Evolutionary conservation across 2,329 filamentous ascomycete genomes (phyloP), one percentile per base, ranked within the genome.

Genomic region (Fusarium fracticaudum): DNA sequence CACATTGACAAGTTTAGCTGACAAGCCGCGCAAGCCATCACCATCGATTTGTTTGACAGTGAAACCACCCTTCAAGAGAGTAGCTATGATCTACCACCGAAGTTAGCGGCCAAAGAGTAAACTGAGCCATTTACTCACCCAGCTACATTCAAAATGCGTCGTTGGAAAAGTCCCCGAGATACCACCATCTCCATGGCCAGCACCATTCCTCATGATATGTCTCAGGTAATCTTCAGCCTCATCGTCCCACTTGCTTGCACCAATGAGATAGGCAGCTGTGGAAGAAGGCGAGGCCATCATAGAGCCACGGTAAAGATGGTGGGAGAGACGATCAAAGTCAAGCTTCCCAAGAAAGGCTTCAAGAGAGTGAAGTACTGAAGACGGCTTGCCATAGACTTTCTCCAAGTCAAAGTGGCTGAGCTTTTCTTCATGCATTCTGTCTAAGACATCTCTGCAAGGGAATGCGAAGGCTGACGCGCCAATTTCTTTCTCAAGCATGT

Each of bases 1-100:
- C 0, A 55, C 62, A 0, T 40, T 1, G 6, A 1, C 1, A 1
- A 65, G 33, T 13, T 60, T 65, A 1, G 8, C 1, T 20, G 31
- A 29, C 2, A 65, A 15, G 8, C 33, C 55, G 8, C n/a, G 20
- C 17, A 65, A 29, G 0, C 38, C 55, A n/a, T 31, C 12, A 2
- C 62, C 4, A 7, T 60, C 45, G 2, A 60, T 22, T 17, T 60
- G 38, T 4, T 60, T 13, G 1, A 18, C 1, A 0, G 55, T 17
- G 17, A 45, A 65, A 6, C 55, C 40, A 17, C 15, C 15, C 11
- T 53, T 29, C 4, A 65, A 18, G 10, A 60, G 47, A 6, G 62
- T 60, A 1, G 55, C 62, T 6, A 65, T 1, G 9, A 31, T 45
- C 55, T 65, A 15, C 0, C 4, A 1, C 22, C 12, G 0, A 12